phyloP scores from a whole-genome alignment of 495 filamentous ascomycete genomes.

The Penicillium crystallinum region DNA sequence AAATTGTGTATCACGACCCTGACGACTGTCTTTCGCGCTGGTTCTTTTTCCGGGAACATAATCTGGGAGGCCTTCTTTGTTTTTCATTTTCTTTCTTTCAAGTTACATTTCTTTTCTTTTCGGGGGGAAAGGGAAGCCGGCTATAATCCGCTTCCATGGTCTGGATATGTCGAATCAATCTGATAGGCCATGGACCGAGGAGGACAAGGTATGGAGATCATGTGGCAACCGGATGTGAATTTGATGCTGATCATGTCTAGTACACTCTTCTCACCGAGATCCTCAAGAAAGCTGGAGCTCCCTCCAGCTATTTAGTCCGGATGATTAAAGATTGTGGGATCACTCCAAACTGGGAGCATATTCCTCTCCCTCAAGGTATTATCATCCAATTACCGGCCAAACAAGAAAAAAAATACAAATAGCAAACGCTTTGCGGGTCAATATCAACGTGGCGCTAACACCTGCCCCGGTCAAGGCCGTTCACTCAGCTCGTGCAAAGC shows the following conservation, averaged over 20 bases:
- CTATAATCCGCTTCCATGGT: conserved; percentile 34
- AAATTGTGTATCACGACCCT: conserved; percentile 2
- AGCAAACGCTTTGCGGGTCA: conserved; percentile 12
- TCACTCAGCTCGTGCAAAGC: conserved; percentile 41
- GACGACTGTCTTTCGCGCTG: conserved; percentile 1
- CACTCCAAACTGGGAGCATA: conserved; percentile 51
- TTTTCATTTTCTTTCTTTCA: conserved; percentile 9
- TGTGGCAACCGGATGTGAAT: neutral
- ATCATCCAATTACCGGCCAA: conserved; percentile 4
- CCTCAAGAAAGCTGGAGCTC: conserved; percentile 51
- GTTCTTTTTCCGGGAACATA: conserved; percentile 10
- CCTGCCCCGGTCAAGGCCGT: conserved; percentile 26
- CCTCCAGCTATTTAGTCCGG: conserved; percentile 43
- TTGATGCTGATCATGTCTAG: conserved; percentile 19
- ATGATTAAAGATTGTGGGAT: conserved; percentile 48
- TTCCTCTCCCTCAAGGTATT: conserved; percentile 52
- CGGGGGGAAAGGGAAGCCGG: conserved; percentile 3
- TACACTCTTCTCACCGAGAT: conserved; percentile 56
- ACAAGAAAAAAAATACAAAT: neutral
- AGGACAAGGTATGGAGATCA: conserved; percentile 50
- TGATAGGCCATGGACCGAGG: conserved; percentile 52
- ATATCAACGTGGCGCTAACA: conserved; percentile 4
- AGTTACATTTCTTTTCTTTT: conserved; percentile 2
- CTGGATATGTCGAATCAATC: conserved; percentile 45
- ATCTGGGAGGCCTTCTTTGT: conserved; percentile 31